phyloP scores from a whole-genome alignment of 805 yeast species.

The Alloascoidea africana region DNA sequence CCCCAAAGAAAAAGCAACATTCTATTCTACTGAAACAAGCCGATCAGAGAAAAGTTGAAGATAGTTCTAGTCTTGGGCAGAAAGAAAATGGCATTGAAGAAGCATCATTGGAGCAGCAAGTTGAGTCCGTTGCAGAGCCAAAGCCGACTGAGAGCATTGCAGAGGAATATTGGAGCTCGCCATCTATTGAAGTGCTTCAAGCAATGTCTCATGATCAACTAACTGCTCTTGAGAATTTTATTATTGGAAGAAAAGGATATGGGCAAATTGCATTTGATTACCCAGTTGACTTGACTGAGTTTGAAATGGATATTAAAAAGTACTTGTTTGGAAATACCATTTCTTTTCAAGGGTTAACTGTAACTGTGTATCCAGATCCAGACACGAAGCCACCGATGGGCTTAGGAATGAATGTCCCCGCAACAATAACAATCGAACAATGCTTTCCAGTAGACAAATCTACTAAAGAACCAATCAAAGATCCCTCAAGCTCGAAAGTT shows the following conservation, averaged over 20 bases:
- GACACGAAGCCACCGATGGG: conserved; percentile 42
- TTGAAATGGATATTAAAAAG: conserved; percentile 31
- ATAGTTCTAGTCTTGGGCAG: too few relatives aligned
- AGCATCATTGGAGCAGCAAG: background rate
- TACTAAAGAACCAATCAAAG: conserved; percentile 47
- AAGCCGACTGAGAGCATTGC: conserved; percentile 19
- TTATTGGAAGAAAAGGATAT: conserved; percentile 56
- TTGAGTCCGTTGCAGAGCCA: background rate
- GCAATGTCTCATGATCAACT: conserved; percentile 39
- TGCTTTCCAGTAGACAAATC: conserved; percentile 60
- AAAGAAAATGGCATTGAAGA: background rate
- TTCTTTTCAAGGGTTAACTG: conserved; percentile 41
- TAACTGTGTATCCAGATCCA: conserved; percentile 58
- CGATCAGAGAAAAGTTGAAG: background rate
- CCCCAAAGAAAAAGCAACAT: background rate
- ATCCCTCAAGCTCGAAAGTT: conserved; percentile 44
- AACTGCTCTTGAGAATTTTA: conserved; percentile 41
- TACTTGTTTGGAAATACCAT: conserved; percentile 44
- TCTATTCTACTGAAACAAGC: background rate
- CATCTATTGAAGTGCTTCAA: conserved; percentile 48
- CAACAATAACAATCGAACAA: conserved; percentile 55
- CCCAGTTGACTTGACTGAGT: conserved; percentile 65
- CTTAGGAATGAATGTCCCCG: conserved; percentile 64
- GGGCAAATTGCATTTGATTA: conserved; percentile 57
- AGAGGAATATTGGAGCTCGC: conserved; percentile 65